Percentiles rank a stretch among this genome's conserved stretches.
These are phyloP conservation scores for Plasmodium inui DNA, from an alignment of 169 alveolate genomes.

Conservation along the genomic window DNA sequence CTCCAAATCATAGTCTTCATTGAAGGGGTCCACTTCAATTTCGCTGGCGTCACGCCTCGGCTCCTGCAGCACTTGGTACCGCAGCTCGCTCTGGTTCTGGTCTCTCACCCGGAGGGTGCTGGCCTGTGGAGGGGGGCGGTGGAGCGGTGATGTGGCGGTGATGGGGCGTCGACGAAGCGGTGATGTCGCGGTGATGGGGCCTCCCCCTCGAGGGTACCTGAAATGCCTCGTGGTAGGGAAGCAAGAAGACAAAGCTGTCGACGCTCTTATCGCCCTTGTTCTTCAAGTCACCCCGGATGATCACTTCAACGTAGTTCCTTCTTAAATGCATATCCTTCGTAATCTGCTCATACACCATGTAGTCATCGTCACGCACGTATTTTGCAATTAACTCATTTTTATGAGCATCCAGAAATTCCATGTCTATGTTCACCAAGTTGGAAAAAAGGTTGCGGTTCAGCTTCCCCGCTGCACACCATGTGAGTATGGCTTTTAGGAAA, in stretches of 20 bases:
- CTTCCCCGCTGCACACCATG: constrained; percentile 6
- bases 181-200: background rate
- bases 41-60: constrained; percentile 1
- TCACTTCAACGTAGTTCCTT: constrained; percentile 38
- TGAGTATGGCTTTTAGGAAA: background rate
- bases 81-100: background rate
- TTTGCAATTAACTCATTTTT: constrained; percentile 31
- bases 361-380: constrained; percentile 4
- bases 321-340: constrained; percentile 39
- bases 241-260: constrained; percentile 29
- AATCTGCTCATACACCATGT: constrained; percentile 35
- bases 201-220: constrained; percentile 17
- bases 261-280: background rate
- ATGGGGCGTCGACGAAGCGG: background rate
- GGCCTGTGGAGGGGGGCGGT: constrained; percentile 2
- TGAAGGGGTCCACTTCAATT: constrained; percentile 26
- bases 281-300: constrained; percentile 30
- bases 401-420: constrained; percentile 13
- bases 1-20: constrained; percentile 25
- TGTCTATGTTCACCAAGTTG: constrained; percentile 22
- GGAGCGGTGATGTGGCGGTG: background rate
- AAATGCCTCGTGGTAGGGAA: constrained; percentile 72
- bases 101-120: constrained; percentile 37
- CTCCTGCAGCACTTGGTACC: constrained; percentile 2
- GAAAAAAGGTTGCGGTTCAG: constrained; percentile 1